Evolutionary conservation across 192 early-diverging fungal species (phyloP), one percentile per base, ranked within the genome.

Genomic region (Coemansia sp.): DNA sequence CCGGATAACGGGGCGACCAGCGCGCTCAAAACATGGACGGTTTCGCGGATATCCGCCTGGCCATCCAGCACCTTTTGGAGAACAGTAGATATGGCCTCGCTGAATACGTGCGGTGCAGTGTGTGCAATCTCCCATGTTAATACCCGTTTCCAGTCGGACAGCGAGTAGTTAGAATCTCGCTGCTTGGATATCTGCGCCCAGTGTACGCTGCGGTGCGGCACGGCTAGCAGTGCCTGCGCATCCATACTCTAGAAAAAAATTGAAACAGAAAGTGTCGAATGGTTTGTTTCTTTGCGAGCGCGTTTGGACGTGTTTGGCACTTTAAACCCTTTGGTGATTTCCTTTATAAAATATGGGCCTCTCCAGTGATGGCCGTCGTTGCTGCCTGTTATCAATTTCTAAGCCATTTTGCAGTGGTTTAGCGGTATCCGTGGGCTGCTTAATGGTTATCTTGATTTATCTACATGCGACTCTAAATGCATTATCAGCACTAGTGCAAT

Each of bases 171-270:
- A n/a, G 29, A 38, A 32, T 60, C 34, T 23, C 41, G 32, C 7
- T 62, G 50, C 32, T 56, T 69, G 30, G 51, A 44, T 1, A 69
- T 3, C 47, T 58, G 27, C 17, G 66, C 59, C 66, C 66, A 69
- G 43, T 69, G 59, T 23, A 69, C 66, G 34, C 66, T 69, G 4
- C 59, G 59, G 31, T 69, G 66, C 36, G 58, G 38, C 49, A 60
- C 61, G 25, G 51, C 54, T 27, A 69, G 43, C 30, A 69, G 26
- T 8, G 44, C 46, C 30, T 40, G 41, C 11, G 45, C 29, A 22
- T 67, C 57, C 64, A 67, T 67, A 5, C 23, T 11, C 9, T 19
- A 21, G 9, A 49, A 40, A 11, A 14, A 35, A 38, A 23, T 20
- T 7, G 19, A 5, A 17, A 56, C 15, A 14, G 23, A 57, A n/a